Evolutionary conservation across 352 stramenopile species (phyloP).

Genomic region (Peronospora tabacina): DNA sequence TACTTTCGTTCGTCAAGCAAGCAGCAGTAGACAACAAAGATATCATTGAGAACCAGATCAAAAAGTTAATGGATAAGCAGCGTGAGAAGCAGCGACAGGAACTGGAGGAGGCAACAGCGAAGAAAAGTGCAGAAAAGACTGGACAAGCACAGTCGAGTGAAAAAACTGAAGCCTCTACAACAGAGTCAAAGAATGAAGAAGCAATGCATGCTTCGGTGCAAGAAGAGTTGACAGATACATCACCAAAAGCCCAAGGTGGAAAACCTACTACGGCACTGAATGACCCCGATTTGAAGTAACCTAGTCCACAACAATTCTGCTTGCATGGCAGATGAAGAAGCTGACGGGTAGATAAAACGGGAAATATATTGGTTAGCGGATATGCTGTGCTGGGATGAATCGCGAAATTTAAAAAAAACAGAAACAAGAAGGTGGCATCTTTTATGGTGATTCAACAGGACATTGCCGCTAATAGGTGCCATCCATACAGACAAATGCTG

Average conservation of each 20-base stretch:
- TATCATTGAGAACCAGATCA: slow-evolving; percentile 58
- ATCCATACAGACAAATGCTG: slow-evolving; percentile 18
- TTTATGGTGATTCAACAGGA: slow-evolving; percentile 3
- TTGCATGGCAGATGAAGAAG: neutral
- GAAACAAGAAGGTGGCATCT: slow-evolving; percentile 8
- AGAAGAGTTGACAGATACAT: neutral
- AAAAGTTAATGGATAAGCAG: slow-evolving; percentile 54
- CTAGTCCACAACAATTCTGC: slow-evolving; percentile 3
- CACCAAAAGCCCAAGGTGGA: slow-evolving; percentile 6
- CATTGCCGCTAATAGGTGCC: neutral
- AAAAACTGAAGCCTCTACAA: slow-evolving; percentile 1
- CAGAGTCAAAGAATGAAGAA: slow-evolving; percentile 1
- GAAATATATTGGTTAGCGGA: slow-evolving; percentile 21
- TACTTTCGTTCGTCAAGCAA: slow-evolving; percentile 71
- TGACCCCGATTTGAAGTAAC: slow-evolving; percentile 17
- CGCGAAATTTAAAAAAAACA: slow-evolving; percentile 4
- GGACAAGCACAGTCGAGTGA: slow-evolving; percentile 2
- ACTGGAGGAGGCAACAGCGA: slow-evolving; percentile 12
- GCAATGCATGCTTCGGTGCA: neutral
- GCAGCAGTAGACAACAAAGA: slow-evolving; percentile 69
- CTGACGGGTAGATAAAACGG: slow-evolving; percentile 3
- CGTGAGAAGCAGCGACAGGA: slow-evolving; percentile 46
- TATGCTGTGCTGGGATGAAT: slow-evolving; percentile 17
- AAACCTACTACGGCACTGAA: slow-evolving; percentile 6
- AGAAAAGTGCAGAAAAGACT: slow-evolving; percentile 8